Percentiles rank a stretch among this genome's conserved stretches.
phyloP scores from a whole-genome alignment of 2,329 filamentous ascomycete genomes.

The Pestalotiopsis sp. region DNA sequence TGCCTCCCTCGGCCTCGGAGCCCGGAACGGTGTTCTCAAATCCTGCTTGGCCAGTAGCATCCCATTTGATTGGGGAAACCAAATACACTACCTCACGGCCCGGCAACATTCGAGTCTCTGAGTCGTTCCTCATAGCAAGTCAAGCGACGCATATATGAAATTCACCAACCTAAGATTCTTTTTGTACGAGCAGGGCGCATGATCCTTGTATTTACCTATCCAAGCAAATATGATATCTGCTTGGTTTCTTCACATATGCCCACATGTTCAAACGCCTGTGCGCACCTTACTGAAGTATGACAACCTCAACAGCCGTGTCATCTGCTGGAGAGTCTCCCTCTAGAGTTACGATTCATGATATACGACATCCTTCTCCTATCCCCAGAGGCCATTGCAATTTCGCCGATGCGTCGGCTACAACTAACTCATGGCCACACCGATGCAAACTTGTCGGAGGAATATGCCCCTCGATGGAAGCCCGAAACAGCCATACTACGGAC shows the following conservation, averaged over 20 bases:
- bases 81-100: too few species aligned
- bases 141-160: too few species aligned
- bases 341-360: constrained; percentile 30
- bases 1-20: too few species aligned
- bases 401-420: constrained; percentile 13
- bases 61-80: too few species aligned
- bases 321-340: constrained; percentile 26
- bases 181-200: too few species aligned
- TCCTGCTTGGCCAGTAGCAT: too few species aligned
- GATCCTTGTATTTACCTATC: too few species aligned
- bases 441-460: too few species aligned
- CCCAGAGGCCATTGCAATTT: constrained; percentile 15
- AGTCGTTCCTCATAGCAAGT: too few species aligned
- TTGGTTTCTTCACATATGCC: neutral
- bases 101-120: too few species aligned
- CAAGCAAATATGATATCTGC: neutral
- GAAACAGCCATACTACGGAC: constrained; percentile 28
- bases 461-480: constrained; percentile 14
- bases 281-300: neutral
- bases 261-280: neutral
- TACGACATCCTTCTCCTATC: constrained; percentile 23
- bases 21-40: neutral
- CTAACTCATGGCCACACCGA: neutral
- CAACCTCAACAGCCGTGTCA: neutral
- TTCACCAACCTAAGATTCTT: too few species aligned